Percentiles rank a stretch among this genome's conserved stretches.
Conservation (phyloP, 768 basidiomycete species). For the Calocera viscosa region DNA sequence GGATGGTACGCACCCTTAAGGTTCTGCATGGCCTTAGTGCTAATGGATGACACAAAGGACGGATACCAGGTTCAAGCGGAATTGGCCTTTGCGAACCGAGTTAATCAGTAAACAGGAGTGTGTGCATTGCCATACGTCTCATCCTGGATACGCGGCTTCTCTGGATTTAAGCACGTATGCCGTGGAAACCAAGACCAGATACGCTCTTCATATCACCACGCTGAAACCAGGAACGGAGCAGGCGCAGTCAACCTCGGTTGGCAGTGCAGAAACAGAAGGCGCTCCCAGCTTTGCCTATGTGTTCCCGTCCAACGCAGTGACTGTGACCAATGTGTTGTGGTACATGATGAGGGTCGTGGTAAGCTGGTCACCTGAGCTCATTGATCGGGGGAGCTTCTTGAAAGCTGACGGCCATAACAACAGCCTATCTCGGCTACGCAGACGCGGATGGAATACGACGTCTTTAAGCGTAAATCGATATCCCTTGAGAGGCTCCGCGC, state of each 20-base stretch:
- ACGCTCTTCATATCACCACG: not conserved
- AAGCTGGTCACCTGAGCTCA: not conserved
- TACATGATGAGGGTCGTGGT: conserved; percentile 12
- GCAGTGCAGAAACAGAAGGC: not conserved
- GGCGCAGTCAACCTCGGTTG: not conserved
- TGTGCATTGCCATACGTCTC: conserved; percentile 9
- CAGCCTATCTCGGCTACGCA: conserved; percentile 6
- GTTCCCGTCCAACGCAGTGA: conserved; percentile 7
- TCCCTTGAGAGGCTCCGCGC: not conserved
- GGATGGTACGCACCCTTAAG: not conserved
- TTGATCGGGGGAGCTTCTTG: not conserved
- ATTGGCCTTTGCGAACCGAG: not conserved
- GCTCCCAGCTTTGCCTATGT: conserved; percentile 6
- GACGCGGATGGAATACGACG: conserved; percentile 11
- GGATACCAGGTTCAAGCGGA: conserved; percentile 3
- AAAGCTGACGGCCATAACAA: not conserved
- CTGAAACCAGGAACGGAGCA: not conserved
- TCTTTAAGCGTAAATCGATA: conserved; percentile 10
- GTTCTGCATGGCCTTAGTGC: not conserved
- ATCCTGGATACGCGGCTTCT: conserved; percentile 9
- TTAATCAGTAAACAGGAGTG: conserved; percentile 3
- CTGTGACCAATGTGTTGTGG: conserved; percentile 8
- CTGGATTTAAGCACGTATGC: conserved; percentile 9
- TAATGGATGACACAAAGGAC: not conserved
- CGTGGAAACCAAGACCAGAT: conserved; percentile 7